Evolutionary conservation across 1,284 basidiomycete species (phyloP).

Genomic region (Wallemia hederae): DNA sequence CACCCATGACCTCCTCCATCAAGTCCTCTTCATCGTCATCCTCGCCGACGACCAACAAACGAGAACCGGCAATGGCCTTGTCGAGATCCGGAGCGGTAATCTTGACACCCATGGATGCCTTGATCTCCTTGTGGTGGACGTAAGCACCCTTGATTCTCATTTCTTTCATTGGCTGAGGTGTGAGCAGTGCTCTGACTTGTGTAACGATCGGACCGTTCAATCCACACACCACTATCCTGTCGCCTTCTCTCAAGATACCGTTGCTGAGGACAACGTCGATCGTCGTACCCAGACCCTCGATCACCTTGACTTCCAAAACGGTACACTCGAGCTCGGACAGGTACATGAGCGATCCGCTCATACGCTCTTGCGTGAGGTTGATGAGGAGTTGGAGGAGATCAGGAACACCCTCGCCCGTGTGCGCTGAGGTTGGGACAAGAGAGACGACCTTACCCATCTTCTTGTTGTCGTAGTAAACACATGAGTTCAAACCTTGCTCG

Average conservation of each 20-base stretch:
- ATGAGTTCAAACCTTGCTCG: conserved; percentile 86
- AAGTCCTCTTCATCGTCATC: conserved; percentile 91
- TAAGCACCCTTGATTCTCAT: conserved; percentile 92
- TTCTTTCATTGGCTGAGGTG: conserved; percentile 87
- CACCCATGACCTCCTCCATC: conserved; percentile 86
- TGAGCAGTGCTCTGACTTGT: conserved; percentile 72
- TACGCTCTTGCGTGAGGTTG: conserved; percentile 88
- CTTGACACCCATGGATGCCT: conserved; percentile 92
- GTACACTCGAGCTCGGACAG: conserved; percentile 93
- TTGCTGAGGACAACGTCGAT: conserved; percentile 94
- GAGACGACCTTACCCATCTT: conserved; percentile 81
- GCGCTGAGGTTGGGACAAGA: conserved; percentile 85
- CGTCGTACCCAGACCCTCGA: conserved; percentile 92
- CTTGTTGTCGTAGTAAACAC: conserved; percentile 94
- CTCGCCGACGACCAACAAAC: conserved; percentile 63
- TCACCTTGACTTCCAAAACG: conserved; percentile 96
- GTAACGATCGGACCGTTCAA: conserved; percentile 94
- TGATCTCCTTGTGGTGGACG: conserved; percentile 93
- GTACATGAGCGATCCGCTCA: conserved; percentile 96
- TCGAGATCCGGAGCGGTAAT: conserved; percentile 84
- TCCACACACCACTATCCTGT: conserved; percentile 87
- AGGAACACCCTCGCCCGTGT: conserved; percentile 96
- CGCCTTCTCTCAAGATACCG: conserved; percentile 71
- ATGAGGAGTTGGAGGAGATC: conserved; percentile 98
- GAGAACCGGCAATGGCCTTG: conserved; percentile 95